These are phyloP conservation scores for Vaccinium macrocarpon DNA, from an alignment of 148 eudicot species.

Conservation along the genomic window DNA sequence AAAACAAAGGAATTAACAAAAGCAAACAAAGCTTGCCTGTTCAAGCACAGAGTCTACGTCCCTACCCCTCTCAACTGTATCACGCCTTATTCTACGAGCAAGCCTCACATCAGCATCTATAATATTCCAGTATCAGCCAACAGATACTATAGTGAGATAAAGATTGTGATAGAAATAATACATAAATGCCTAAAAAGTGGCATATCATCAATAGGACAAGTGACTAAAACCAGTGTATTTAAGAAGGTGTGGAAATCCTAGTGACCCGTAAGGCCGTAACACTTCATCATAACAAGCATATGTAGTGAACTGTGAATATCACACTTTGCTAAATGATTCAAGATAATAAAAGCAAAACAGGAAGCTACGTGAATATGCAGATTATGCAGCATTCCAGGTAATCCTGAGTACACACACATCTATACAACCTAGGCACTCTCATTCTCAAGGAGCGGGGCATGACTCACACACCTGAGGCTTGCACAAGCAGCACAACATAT, in stretches of 20 bases:
- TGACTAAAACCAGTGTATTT: not conserved
- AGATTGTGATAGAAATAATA: not conserved
- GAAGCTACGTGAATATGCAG: not conserved
- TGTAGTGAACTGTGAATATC: not conserved
- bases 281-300: not conserved
- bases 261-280: not conserved
- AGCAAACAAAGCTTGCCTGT: conserved; percentile 56
- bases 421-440: not conserved
- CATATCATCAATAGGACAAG: not conserved
- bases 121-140: conserved; percentile 16
- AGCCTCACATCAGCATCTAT: conserved; percentile 97
- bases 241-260: not conserved
- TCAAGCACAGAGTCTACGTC: conserved; percentile 91
- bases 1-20: conserved; percentile 11
- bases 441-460: too few species aligned
- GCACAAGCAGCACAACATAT: not conserved
- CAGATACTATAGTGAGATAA: conserved; percentile 2
- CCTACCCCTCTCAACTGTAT: conserved; percentile 95
- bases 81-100: conserved; percentile 96
- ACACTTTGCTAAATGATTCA: not conserved
- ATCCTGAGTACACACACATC: not conserved
- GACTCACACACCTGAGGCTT: not conserved
- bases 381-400: not conserved
- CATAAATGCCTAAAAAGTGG: not conserved
- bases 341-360: not conserved